Base-by-base conservation (phyloP, 2,329 filamentous ascomycete genomes). In the Biscogniauxia sp. region DNA sequence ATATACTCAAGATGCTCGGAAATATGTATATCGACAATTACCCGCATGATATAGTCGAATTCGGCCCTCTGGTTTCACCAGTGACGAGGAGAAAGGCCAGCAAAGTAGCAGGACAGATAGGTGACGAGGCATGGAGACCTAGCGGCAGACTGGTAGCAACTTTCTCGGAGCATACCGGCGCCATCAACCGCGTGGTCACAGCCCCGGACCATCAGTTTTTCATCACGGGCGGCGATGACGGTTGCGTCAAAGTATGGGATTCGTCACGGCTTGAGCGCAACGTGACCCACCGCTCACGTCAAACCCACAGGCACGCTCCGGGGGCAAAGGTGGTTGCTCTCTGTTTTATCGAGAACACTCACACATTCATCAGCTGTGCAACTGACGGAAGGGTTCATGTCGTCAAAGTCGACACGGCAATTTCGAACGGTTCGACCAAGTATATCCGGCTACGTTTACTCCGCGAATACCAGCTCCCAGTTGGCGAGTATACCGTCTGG, bases 171-270 rank as follows among this genome's bases (percentile, higher is more conserved):
- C 95, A 99, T 72, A 88, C 83, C 26, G 92, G 87, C 0, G 85
- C 91, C 7, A 86, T 98, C 65, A 97, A 90, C 70, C 87, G 93
- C 9, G 86, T 98, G 11, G 81, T 90, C 1, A 86, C 92, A 7
- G 89, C 95, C 1, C 92, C 94, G 0, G 95, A 99, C 71, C 94
- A 99, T 73, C 80, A 88, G 4, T 99, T 99, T 77, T 99, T 99
- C 75, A 84, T 97, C 59, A 98, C 95, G 0, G 94, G 88, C 6
- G 94, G 93, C 9, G 92, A 97, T 70, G 95, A 99, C 75, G 92
- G 95, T 2, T 87, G 85, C 6, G 91, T 97, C 59, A 96, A 92
- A 71, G 84, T 99, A 5, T 99, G 95, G 95, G 95, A 99, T 76
- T 90, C 92, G 25, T 88, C 88, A 25, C 85, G 95, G 23, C 82